A percentile compares a stretch with the other conserved stretches of the same genome.
phyloP scores from a whole-genome alignment of 1,284 basidiomycete species.

The Ceratobasidium sp. region DNA sequence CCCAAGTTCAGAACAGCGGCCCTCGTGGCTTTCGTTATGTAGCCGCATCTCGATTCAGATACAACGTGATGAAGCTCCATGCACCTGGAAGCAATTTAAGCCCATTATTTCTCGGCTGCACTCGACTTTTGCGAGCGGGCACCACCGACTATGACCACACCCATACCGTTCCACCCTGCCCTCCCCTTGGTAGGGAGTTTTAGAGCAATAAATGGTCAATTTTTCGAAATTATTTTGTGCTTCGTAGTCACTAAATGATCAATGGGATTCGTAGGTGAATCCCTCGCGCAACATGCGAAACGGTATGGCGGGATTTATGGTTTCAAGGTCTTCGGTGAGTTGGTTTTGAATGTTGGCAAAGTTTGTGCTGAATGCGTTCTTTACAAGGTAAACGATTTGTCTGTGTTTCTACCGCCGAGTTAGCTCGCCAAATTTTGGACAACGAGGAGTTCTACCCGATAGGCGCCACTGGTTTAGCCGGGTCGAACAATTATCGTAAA shows the following conservation, averaged over 20 bases:
- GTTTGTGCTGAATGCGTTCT: neutral
- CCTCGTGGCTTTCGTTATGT: neutral
- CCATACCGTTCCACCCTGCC: conserved; percentile 52
- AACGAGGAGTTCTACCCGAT: conserved; percentile 65
- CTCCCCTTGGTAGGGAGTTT: conserved; percentile 65
- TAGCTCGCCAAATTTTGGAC: conserved; percentile 65
- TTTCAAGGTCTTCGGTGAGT: conserved; percentile 61
- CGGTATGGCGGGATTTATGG: conserved; percentile 66
- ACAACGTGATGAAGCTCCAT: neutral
- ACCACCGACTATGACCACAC: conserved; percentile 57
- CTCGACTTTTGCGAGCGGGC: neutral
- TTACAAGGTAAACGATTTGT: conserved; percentile 56
- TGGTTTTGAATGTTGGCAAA: neutral
- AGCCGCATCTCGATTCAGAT: neutral
- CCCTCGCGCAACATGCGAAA: conserved; percentile 61
- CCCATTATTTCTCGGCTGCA: neutral
- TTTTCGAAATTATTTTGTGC: neutral
- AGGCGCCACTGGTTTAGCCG: conserved; percentile 59
- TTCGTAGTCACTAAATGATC: conserved; percentile 52
- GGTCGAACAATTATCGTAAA: conserved; percentile 63
- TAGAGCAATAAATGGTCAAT: conserved; percentile 50
- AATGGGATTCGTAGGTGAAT: conserved; percentile 49
- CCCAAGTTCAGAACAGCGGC: neutral
- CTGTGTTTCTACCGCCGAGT: conserved; percentile 59
- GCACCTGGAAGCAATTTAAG: neutral